Base-by-base conservation (phyloP, 352 stramenopile genomes). In the Phytophthora pinifolia region DNA sequence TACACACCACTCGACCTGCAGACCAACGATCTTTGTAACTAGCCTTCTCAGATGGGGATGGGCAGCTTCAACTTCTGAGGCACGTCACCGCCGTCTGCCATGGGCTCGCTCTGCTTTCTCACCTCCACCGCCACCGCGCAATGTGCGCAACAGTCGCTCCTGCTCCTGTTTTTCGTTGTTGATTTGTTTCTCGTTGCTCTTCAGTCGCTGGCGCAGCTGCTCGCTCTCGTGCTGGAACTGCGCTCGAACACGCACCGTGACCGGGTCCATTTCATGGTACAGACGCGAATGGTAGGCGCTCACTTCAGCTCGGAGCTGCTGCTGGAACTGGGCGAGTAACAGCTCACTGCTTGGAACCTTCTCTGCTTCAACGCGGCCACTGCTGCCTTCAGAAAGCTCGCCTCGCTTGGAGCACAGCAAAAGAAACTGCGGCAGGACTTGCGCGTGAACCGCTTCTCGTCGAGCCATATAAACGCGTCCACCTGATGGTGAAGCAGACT, bases 381-480 rank as follows among this genome's bases (percentile, higher is more conserved):
- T 42, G 9, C 12, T 12, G 18, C 9, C 17, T 6, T 17, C 8
- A 8, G 48, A 43, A 3, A 46, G 0, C 5, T 52, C 44, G 0
- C 36, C 9, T 10, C 47, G 62, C 15, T 62, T 69, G 13, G 66
- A 74, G 38, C 58, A 74, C n/a, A 76, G 37, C 22, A 75, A 7
- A 30, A 81, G 10, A 48, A 79, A 76, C 30, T 76, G 65, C 4
- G 69, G 72, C 6, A 81, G 36, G 6, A 79, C 41, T 18, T 58
- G 46, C 4, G 50, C 3, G 18, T 59, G 50, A 6, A 74, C 45
- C n/a, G 33, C 46, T 42, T 30, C 35, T 43, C 46, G 45, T 5
- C 56, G 65, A 38, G 59, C 65, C 45, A 79, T 65, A 36, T 75
- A 81, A 12, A 76, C 56, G 35, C 74, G 56, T 5, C 72, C 51